A percentile compares a stretch with the other conserved stretches of the same genome.
phyloP scores from a whole-genome alignment of 2,329 filamentous ascomycete genomes.

The Paraconiothyrium sp. region DNA sequence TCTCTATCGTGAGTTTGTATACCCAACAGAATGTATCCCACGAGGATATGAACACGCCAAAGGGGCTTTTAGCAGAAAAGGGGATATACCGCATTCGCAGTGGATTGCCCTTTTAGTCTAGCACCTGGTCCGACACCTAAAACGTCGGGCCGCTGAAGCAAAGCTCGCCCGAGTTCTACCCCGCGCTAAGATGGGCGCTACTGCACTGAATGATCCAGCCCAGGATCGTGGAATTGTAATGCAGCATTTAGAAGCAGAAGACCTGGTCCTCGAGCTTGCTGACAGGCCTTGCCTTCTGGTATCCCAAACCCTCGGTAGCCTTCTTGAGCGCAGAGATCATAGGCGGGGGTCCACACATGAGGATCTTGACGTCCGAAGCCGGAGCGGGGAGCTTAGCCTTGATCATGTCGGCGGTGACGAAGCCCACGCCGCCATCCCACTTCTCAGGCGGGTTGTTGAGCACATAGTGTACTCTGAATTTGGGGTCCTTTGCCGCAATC shows the following conservation, averaged over 20 bases:
- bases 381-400: slow-evolving; percentile 85
- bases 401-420: slow-evolving; percentile 96
- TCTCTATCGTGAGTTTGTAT: slow-evolving; percentile 3
- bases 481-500: slow-evolving; percentile 77
- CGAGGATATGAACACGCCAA: neutral
- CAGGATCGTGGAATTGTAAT: neutral
- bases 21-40: neutral
- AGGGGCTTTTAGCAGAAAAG: neutral
- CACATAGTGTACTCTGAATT: slow-evolving; percentile 91
- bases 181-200: slow-evolving; percentile 9
- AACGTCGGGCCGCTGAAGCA: neutral
- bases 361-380: slow-evolving; percentile 87
- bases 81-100: neutral
- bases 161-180: neutral
- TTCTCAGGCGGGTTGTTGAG: slow-evolving; percentile 93
- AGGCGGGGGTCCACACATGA: slow-evolving; percentile 93
- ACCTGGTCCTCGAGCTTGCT: slow-evolving; percentile 99
- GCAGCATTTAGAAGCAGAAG: slow-evolving; percentile 79
- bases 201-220: neutral
- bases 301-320: slow-evolving; percentile 86
- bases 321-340: slow-evolving; percentile 99
- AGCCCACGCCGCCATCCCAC: slow-evolving; percentile 93
- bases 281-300: slow-evolving; percentile 89
- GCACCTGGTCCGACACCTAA: neutral
- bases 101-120: slow-evolving; percentile 3